Evolutionary conservation across 306 rosid species (phyloP), one percentile per base, ranked within the genome.

Genomic region (Elaeagnus macrophylla): DNA sequence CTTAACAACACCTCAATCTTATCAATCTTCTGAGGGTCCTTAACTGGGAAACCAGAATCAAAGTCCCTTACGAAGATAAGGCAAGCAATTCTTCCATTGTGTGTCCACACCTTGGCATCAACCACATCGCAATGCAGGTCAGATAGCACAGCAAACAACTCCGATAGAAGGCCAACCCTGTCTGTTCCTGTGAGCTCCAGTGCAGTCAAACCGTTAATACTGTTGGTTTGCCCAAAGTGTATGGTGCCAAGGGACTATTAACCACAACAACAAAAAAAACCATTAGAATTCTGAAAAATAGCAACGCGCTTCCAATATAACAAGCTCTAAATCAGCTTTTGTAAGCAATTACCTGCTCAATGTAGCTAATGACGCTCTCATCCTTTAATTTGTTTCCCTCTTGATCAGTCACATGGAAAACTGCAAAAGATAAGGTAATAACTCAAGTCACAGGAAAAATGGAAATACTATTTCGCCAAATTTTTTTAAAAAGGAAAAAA

Each of bases 101-200:
- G 93, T 35, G 96, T 91, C 99, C 99, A 91, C 62, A 87, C 87
- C 66, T 84, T 84, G 54, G 99, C 74, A 59, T 91, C 99, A 37
- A 91, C 96, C 48, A 91, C 96, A 57, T 84, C 79, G 13, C 96
- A 86, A 54, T 87, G 83, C 51, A 84, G 83, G 54, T 91, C 89
- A 8, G 95, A 81, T 13, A 91, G 75, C 7, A 91, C 99, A 0
- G 99, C 99, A 67, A 91, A 91, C 7, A 91, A 85, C 68, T 91
- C 96, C 0, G 99, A 91, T 12, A 91, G 84, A 56, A 91, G 87
- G 37, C 99, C 99, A 0, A 91, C 83, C 3, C 99, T 74, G 63
- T 91, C 99, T 0, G 99, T 80, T 48, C 99, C 99, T 0, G 93
- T 87, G 19, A 91, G 78, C 68, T 91, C 99, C 54, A 91, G 53